Evolutionary conservation across 2,329 filamentous ascomycete genomes (phyloP).

Genomic region (Fusarium temperatum): DNA sequence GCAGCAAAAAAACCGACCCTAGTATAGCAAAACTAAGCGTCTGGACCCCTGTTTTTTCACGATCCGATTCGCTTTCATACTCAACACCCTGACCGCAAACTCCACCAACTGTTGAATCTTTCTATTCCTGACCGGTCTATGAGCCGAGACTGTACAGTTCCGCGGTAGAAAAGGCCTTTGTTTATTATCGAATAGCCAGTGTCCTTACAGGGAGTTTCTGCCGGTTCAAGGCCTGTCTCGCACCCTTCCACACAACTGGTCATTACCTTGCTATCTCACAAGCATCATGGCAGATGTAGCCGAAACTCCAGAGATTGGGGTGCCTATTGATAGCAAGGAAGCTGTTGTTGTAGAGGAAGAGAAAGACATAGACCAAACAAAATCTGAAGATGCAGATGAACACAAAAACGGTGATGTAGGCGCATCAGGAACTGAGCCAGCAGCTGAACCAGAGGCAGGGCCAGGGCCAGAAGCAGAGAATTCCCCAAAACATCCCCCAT

Average conservation of each 20-base stretch:
- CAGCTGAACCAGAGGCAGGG: neutral
- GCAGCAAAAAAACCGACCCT: neutral
- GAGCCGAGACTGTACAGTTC: conserved; percentile 1
- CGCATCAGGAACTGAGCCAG: neutral
- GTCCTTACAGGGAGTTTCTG: neutral
- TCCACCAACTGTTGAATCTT: conserved; percentile 11
- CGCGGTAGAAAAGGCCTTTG: neutral
- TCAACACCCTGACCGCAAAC: conserved; percentile 5
- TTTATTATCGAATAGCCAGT: neutral
- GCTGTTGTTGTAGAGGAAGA: neutral
- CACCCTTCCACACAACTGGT: neutral
- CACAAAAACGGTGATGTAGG: neutral
- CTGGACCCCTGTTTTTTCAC: conserved; percentile 16
- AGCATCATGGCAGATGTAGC: conserved; percentile 18
- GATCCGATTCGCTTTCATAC: conserved; percentile 8
- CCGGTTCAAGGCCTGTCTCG: neutral
- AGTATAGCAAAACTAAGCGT: neutral
- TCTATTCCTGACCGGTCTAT: conserved; percentile 1
- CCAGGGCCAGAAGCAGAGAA: neutral
- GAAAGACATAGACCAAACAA: neutral
- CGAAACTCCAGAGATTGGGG: conserved; percentile 4
- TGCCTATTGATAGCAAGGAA: conserved; percentile 4
- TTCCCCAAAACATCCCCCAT: neutral
- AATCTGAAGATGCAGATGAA: neutral
- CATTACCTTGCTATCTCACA: neutral